Evolutionary conservation across 371 early-diverging fungal species (phyloP), one percentile per base, ranked within the genome.

Genomic region (Smittium mucronatum): DNA sequence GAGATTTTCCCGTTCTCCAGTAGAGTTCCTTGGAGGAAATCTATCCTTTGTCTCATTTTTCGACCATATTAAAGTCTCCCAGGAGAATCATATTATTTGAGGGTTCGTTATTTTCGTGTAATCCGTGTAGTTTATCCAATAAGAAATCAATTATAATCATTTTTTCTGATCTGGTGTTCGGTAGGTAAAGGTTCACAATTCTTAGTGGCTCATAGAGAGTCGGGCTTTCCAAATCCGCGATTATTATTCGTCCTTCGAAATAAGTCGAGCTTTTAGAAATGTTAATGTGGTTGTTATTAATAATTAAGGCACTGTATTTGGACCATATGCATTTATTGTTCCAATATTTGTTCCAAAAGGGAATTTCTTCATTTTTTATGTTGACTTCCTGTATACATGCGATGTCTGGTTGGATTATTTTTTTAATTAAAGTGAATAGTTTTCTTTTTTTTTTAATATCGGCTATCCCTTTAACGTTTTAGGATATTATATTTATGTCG

Each of bases 41-140:
- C 65, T 33, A 31, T 21, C 34, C 65, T 34, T 65, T 11, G 11
- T 28, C 26, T 65, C 34, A 5, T 11, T 65, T 36, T 65, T 65
- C 65, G n/a, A 36, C 65, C 34, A 65, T 28, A 34, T 65, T 65
- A 5, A 65, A 65, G n/a, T 65, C 65, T 33, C 65, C 65, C 29
- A 63, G 16, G 16, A 63, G 16, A 28, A 65, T 65, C 5, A 61
- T 61, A 61, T 61, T 61, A 47, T 11, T 47, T 47, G 11, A 11
- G 5, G 11, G 47, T 61, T 61, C n/a, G 17, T 33, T 2, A 2
- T 65, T 65, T 25, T 65, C 29, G n/a, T n/a, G 34, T 17, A 63
- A n/a, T 5, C 25, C n/a, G 1, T 32, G 1, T n/a, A 31, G 8
- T 65, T 65, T 65, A 2, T n/a, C 65, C 21, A 31, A 32, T 21